Conservation (phyloP, 202 grass and related monocot species). For the Panicum virgatum region DNA sequence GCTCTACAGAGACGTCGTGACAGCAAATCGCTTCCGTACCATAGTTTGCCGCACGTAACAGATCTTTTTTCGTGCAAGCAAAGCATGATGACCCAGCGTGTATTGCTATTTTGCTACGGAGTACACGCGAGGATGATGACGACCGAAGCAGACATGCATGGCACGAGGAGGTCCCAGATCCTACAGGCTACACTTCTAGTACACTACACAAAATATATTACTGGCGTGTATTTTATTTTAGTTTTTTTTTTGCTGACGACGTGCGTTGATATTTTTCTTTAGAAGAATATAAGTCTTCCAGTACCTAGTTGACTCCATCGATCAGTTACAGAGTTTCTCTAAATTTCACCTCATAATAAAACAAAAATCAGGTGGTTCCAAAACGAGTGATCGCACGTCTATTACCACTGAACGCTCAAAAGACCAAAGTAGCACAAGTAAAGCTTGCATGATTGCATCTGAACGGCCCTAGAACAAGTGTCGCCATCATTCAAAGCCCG, state of each 20-base stretch:
- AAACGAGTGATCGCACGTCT: not conserved
- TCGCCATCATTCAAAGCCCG: too few relatives aligned
- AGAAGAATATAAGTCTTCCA: not conserved
- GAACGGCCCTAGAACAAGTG: too few relatives aligned
- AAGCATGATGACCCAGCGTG: not conserved
- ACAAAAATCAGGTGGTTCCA: not conserved
- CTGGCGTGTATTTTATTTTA: too few relatives aligned
- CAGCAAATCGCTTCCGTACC: not conserved
- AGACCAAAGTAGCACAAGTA: not conserved
- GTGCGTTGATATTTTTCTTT: too few relatives aligned
- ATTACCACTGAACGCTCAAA: not conserved
- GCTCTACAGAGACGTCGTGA: not conserved
- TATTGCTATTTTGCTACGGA: too few relatives aligned
- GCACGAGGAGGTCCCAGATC: too few relatives aligned
- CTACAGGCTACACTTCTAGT: too few relatives aligned
- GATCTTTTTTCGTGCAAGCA: not conserved
- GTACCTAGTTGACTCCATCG: not conserved
- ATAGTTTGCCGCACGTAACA: not conserved
- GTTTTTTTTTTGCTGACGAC: too few relatives aligned
- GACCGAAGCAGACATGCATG: not conserved
- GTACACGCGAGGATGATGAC: not conserved
- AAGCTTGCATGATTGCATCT: too few relatives aligned
- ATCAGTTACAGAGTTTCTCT: too few relatives aligned
- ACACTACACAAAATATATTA: not conserved
- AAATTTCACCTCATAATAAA: not conserved